Evolutionary conservation across 805 yeast genomes (phyloP), one percentile per base, ranked within the genome.

Genomic region (Monosporozyma siamensis): DNA sequence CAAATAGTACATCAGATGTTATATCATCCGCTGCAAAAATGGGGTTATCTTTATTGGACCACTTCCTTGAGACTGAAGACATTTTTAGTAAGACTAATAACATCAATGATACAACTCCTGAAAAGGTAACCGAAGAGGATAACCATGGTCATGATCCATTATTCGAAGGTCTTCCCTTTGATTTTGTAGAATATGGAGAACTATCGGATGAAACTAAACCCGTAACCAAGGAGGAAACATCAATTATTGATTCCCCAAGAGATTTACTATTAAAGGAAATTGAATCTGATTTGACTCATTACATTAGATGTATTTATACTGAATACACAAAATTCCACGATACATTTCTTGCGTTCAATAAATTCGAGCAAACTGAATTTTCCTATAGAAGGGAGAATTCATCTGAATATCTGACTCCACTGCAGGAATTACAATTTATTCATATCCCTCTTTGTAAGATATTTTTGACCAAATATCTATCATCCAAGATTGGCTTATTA

Each of bases 351-450:
- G 29, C 17, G n/a, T 10, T 31, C 18, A 34, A 39, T 15, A 29
- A 22, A 7, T 45, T 23, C 29, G 39, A 32, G 11, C 30, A 32
- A 14, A 10, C 4, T 17, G 24, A 20, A 8, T 7, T 4, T 12
- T 11, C 20, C n/a, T 36, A 30, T 25, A 23, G 17, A 12, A 38
- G 22, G 26, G 12, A 11, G 12, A 29, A 24, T n/a, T 10, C 30
- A 4, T 10, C 8, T 7, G 30, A 32, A 8, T 11, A n/a, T 3
- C 20, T 47, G 23, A 42, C 40, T 30, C 43, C 38, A 11, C 22
- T 46, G 15, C 47, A 48, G 11, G 49, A 45, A 32, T 36, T 45
- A 15, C 22, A 38, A 18, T 25, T 34, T 34, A 46, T 48, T 22
- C 51, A 48, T 31, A 25, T 43, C 6, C 51, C 51, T 15, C 30